phyloP scores from a whole-genome alignment of 768 basidiomycete species.

The Pulveroboletus ravenelii region DNA sequence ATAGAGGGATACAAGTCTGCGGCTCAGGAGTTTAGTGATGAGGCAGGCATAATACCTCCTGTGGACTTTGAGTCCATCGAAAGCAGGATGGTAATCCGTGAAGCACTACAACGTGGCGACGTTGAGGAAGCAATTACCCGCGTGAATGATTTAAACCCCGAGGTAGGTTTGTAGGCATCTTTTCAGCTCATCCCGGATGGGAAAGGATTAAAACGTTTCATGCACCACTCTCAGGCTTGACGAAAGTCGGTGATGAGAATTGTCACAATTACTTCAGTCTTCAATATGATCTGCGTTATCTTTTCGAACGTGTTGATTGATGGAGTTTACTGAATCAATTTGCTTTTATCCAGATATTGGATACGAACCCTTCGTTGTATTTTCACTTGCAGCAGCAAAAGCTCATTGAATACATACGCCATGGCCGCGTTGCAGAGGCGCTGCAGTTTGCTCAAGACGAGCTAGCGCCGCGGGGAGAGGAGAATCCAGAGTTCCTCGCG shows the following conservation, averaged over 20 bases:
- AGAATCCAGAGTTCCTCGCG: constrained; percentile 86
- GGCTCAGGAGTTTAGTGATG: constrained; percentile 90
- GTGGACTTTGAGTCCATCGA: constrained; percentile 92
- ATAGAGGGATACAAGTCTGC: constrained; percentile 97
- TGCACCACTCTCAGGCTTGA: constrained; percentile 96
- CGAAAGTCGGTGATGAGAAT: constrained; percentile 79
- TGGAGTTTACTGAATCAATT: constrained; percentile 11
- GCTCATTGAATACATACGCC: constrained; percentile 90
- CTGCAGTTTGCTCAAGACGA: constrained; percentile 90
- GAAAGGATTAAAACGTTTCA: constrained; percentile 88
- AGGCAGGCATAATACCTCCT: constrained; percentile 70
- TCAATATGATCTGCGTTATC: constrained; percentile 73
- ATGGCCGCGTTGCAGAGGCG: constrained; percentile 72
- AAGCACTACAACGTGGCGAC: constrained; percentile 90
- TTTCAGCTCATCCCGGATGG: constrained; percentile 2
- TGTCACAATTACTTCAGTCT: constrained; percentile 87
- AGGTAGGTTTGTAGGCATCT: constrained; percentile 57
- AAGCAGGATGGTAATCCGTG: constrained; percentile 89
- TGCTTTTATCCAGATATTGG: constrained; percentile 73
- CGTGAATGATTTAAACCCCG: constrained; percentile 93
- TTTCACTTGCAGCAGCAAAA: constrained; percentile 96
- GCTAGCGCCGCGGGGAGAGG: constrained; percentile 90
- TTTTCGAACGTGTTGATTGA: neutral
- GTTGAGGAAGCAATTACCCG: constrained; percentile 93
- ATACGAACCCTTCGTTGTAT: constrained; percentile 89